These are phyloP conservation scores for Eucalyptus fibrosa DNA, from an alignment of 345 rosid species.

Conservation along the genomic window DNA sequence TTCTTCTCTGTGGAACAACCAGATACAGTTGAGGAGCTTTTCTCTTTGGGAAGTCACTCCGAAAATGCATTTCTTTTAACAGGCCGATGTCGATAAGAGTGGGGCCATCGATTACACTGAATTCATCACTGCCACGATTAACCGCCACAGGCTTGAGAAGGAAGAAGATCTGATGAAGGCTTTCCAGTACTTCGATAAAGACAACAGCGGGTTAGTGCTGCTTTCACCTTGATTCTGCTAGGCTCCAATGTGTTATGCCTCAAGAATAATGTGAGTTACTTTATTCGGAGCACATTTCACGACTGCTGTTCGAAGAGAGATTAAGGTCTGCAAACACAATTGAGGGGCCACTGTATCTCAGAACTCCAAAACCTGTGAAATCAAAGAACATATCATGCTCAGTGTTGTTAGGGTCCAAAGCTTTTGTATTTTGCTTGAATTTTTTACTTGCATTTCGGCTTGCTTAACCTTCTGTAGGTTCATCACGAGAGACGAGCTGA, in stretches of 20 bases:
- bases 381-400: neutral
- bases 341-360: neutral
- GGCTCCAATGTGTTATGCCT: neutral
- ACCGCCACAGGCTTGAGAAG: slow-evolving; percentile 63
- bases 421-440: neutral
- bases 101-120: slow-evolving; percentile 86
- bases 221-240: neutral
- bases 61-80: neutral
- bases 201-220: slow-evolving; percentile 54
- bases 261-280: neutral
- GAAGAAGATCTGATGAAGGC: slow-evolving; percentile 71
- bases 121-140: slow-evolving; percentile 87
- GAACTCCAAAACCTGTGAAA: neutral
- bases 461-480: slow-evolving; percentile 15
- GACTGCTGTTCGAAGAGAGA: neutral
- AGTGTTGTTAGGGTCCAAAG: neutral
- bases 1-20: neutral
- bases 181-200: slow-evolving; percentile 73
- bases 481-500: slow-evolving; percentile 86
- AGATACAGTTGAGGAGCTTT: neutral
- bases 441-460: neutral
- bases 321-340: neutral
- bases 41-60: neutral
- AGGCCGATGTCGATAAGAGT: slow-evolving; percentile 88
- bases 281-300: neutral